Base-by-base conservation (phyloP, 139 green algal species). In the Pseudopediastrum boryanum region DNA sequence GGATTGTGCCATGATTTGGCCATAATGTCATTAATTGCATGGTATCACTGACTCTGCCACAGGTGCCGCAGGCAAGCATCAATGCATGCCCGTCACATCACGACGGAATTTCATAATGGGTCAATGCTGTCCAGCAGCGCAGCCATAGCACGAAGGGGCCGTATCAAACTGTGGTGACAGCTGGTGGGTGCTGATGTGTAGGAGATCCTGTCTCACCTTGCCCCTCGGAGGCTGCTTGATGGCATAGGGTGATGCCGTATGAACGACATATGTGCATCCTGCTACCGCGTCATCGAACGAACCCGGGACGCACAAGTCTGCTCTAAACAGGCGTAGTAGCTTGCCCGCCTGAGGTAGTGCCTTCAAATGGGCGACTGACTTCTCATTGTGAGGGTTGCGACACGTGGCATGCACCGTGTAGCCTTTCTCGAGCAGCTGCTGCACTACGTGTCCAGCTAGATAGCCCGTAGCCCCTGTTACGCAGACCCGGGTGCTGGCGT, bases 251-350 rank as follows among this genome's bases (percentile, higher is more conserved):
- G 68, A 83, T 2, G 90, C 90, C 3, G 81, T 86, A 63, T 94
- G 90, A 29, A 94, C 77, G 44, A 94, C 89, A 23, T 76, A 89
- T 9, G 77, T 80, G 68, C 83, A 87, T 4, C 84, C 86, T 29
- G 51, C 33, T 4, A 84, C 29, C n/a, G 86, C 86, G 8, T 68
- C 77, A 42, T 87, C 65, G 41, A 83, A 90, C 35, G 51, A 51
- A 2, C 74, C 74, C 36, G 74, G 74, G 36, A 6, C 25, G 9
- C 71, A n/a, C 51, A 93, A 63, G 80, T 90, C 81, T 8, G 86
- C 86, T 29, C 50, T 35, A 68, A 87, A 90, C 23, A 92, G 63
- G 48, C 77, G 74, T 42, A 90, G 65, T 21, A 76, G 81, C 27
- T 84, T 43, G 3, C 16, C 23, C 0, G 86, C 88, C 8, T 80